These are phyloP conservation scores for Aspergillus diversus DNA, from an alignment of 495 filamentous ascomycete species.

Conservation along the genomic window DNA sequence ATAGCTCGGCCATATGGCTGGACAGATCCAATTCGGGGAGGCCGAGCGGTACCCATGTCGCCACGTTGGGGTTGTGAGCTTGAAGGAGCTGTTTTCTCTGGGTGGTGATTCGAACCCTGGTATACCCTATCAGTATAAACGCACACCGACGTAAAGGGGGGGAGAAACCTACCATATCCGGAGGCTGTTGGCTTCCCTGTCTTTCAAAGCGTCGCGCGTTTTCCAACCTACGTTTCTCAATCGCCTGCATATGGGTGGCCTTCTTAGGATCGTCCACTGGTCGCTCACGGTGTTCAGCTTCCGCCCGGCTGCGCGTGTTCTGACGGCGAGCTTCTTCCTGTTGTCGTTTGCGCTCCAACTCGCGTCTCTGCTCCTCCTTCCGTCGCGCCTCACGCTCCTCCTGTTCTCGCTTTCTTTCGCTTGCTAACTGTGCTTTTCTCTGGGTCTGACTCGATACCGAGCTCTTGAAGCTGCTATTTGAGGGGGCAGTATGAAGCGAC, in stretches of 20 bases:
- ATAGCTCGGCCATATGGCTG: constrained; percentile 52
- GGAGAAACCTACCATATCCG: constrained; percentile 40
- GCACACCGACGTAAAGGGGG: not conserved
- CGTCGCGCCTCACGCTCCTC: constrained; percentile 77
- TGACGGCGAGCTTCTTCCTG: constrained; percentile 54
- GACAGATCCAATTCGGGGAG: constrained; percentile 56
- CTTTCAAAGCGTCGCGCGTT: constrained; percentile 65
- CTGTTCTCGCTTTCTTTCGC: constrained; percentile 75
- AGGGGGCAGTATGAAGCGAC: constrained; percentile 67
- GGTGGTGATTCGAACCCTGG: constrained; percentile 31
- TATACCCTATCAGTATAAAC: not conserved
- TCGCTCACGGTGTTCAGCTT: constrained; percentile 52
- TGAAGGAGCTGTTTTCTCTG: constrained; percentile 38
- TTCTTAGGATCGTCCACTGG: constrained; percentile 64
- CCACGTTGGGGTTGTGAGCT: constrained; percentile 46
- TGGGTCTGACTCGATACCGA: constrained; percentile 61
- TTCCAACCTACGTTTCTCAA: constrained; percentile 64
- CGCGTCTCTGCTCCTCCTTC: constrained; percentile 77
- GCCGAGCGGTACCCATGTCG: constrained; percentile 55
- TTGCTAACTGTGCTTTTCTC: constrained; percentile 63
- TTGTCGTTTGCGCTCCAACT: constrained; percentile 73
- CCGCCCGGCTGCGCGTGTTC: constrained; percentile 50
- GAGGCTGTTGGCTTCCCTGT: constrained; percentile 51
- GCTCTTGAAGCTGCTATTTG: constrained; percentile 69
- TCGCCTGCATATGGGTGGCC: constrained; percentile 69